Evolutionary conservation across 1,139 yeast genomes (phyloP).

Genomic region (Yamadazyma oceani): DNA sequence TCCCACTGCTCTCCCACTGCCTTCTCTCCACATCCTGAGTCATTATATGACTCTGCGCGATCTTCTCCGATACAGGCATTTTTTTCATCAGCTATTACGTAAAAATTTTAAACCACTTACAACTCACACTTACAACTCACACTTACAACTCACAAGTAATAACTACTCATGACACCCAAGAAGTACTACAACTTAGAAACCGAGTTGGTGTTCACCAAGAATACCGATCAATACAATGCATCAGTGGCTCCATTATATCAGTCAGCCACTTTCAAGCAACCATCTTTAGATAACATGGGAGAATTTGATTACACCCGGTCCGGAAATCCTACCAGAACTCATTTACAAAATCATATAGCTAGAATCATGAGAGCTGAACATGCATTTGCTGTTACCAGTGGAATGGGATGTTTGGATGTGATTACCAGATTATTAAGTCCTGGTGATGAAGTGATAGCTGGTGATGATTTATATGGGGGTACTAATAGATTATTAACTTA

Average conservation of each 20-base stretch:
- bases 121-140: too few species aligned
- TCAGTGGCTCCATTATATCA: slow-evolving; percentile 89
- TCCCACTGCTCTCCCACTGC: too few species aligned
- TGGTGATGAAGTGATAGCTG: slow-evolving; percentile 86
- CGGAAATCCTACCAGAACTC: slow-evolving; percentile 92
- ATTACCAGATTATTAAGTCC: slow-evolving; percentile 70
- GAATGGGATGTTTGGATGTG: slow-evolving; percentile 91
- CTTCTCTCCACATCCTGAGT: too few species aligned
- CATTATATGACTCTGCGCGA: too few species aligned
- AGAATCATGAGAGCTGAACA: slow-evolving; percentile 72
- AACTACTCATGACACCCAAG: slow-evolving; percentile 18
- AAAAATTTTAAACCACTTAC: too few species aligned
- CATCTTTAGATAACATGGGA: slow-evolving; percentile 72
- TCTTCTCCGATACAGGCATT: too few species aligned
- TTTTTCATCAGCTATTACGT: too few species aligned
- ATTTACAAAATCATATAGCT: slow-evolving; percentile 73
- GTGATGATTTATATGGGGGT: slow-evolving; percentile 92
- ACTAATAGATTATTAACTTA: slow-evolving; percentile 82
- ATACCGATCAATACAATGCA: slow-evolving; percentile 74
- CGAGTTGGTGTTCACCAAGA: slow-evolving; percentile 66
- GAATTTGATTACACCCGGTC: slow-evolving; percentile 89
- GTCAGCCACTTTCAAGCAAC: slow-evolving; percentile 89
- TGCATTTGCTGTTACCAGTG: slow-evolving; percentile 81
- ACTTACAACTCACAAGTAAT: slow-evolving; percentile 12
- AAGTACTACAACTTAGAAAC: slow-evolving; percentile 60